phyloP scores from a whole-genome alignment of 2,329 filamentous ascomycete species.

The Thielaviopsis populi region DNA sequence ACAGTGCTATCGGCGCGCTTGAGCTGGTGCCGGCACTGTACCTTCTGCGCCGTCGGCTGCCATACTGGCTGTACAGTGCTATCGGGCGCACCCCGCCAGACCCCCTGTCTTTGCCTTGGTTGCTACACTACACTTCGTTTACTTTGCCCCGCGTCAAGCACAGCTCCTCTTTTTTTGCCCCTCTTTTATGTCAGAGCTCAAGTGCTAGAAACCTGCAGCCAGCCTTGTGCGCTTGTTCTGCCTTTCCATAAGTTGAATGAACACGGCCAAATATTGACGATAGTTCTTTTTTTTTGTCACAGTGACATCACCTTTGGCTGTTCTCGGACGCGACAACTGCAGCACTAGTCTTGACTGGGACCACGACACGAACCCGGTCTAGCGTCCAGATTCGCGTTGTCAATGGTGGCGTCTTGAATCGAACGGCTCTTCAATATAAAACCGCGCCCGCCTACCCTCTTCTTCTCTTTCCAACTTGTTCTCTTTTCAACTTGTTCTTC shows the following conservation, averaged over 20 bases:
- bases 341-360: background rate
- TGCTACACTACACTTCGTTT: background rate
- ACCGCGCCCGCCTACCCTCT: background rate
- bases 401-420: too few relatives aligned
- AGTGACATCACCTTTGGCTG: background rate
- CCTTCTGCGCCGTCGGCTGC: background rate
- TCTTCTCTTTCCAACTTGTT: background rate
- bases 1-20: background rate
- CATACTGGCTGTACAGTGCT: background rate
- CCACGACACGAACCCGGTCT: background rate
- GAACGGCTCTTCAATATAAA: background rate
- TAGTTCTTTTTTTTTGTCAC: background rate
- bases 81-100: background rate
- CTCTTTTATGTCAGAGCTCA: background rate
- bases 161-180: background rate
- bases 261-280: background rate
- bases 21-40: background rate
- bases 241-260: background rate
- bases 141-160: conserved; percentile 5
- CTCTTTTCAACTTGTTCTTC: background rate
- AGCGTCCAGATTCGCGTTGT: background rate
- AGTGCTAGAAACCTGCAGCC: background rate
- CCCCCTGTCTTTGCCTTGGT: background rate
- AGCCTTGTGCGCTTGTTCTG: background rate
- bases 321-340: background rate